Conservation (phyloP, 2,329 filamentous ascomycete species). For the Pseudocercospora fijiensis region DNA sequence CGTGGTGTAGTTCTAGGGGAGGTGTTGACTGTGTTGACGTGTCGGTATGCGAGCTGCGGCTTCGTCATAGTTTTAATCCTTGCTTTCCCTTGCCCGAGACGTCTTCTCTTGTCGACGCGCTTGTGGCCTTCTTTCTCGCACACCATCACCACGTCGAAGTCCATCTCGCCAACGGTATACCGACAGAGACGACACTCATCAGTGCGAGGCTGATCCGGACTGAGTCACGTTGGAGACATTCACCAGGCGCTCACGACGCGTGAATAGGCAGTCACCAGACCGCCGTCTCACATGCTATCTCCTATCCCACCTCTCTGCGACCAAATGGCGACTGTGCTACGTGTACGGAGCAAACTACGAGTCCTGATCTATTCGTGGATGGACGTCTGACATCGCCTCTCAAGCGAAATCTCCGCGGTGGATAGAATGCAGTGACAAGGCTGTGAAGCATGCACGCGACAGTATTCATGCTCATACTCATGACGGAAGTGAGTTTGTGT, state of each 20-base stretch:
- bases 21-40: not conserved
- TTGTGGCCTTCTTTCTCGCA: not conserved
- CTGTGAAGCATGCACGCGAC: too few relatives aligned
- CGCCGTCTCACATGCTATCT: not conserved
- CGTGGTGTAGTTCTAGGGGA: not conserved
- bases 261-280: constrained; percentile 5
- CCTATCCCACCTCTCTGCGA: not conserved
- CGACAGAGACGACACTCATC: not conserved
- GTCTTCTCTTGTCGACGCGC: not conserved
- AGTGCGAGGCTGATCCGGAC: not conserved
- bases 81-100: not conserved
- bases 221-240: not conserved
- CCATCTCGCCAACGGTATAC: not conserved
- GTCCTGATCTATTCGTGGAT: too few relatives aligned
- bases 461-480: too few relatives aligned
- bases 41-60: not conserved
- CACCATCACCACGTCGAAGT: not conserved
- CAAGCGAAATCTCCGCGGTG: too few relatives aligned
- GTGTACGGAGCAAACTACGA: too few relatives aligned
- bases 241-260: not conserved
- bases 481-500: too few relatives aligned
- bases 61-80: not conserved
- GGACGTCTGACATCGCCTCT: too few relatives aligned
- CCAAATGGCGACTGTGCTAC: not conserved
- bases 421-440: too few relatives aligned